Conservation (phyloP, 768 basidiomycete genomes). For the Xerocomus potaroensis region DNA sequence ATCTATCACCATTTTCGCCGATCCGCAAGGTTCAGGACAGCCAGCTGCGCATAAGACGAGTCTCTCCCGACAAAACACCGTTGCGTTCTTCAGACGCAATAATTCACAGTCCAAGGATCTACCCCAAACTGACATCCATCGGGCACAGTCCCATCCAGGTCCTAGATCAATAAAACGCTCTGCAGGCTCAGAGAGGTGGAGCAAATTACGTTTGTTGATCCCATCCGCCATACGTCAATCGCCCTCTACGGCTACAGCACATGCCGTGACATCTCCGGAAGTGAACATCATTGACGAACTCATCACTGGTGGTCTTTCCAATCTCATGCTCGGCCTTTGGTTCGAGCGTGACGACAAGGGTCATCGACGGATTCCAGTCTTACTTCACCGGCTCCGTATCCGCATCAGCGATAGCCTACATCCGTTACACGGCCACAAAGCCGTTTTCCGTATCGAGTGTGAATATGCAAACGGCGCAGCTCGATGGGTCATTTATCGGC, state of each 20-base stretch:
- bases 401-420: slow-evolving; percentile 84
- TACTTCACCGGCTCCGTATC: slow-evolving; percentile 78
- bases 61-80: slow-evolving; percentile 7
- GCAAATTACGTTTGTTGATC: slow-evolving; percentile 59
- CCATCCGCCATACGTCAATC: slow-evolving; percentile 46
- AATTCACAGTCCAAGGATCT: slow-evolving; percentile 5
- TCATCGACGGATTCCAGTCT: slow-evolving; percentile 72
- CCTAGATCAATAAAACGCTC: slow-evolving; percentile 15
- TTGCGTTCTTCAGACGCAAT: slow-evolving; percentile 2
- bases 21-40: slow-evolving; percentile 17
- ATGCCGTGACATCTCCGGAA: slow-evolving; percentile 45
- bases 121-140: slow-evolving; percentile 8
- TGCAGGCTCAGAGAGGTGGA: slow-evolving; percentile 48
- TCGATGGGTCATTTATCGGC: slow-evolving; percentile 94
- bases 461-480: slow-evolving; percentile 92
- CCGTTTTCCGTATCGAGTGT: slow-evolving; percentile 89
- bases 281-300: slow-evolving; percentile 83
- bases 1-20: slow-evolving; percentile 31
- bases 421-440: slow-evolving; percentile 69
- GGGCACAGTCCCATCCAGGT: slow-evolving; percentile 27
- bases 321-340: slow-evolving; percentile 76
- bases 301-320: slow-evolving; percentile 73
- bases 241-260: slow-evolving; percentile 32
- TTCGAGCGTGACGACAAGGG: slow-evolving; percentile 84
- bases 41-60: slow-evolving; percentile 25